phyloP scores from a whole-genome alignment of 2,329 filamentous ascomycete genomes.

The Scorias spongiosa region DNA sequence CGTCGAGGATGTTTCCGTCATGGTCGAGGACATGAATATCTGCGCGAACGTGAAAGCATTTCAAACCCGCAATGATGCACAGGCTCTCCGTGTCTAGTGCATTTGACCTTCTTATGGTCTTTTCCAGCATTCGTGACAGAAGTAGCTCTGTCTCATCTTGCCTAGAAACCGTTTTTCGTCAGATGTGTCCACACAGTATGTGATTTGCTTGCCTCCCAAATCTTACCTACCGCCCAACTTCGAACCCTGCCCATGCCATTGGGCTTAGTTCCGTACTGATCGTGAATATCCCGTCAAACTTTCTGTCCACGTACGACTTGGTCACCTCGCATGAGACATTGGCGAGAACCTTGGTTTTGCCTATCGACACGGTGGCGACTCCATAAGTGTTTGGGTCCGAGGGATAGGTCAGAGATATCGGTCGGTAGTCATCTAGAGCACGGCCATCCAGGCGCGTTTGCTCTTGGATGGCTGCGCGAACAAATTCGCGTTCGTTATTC shows the following conservation, averaged over 20 bases:
- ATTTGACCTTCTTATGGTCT: constrained; percentile 79
- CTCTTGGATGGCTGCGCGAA: constrained; percentile 67
- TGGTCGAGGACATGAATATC: constrained; percentile 85
- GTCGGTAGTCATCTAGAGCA: constrained; percentile 62
- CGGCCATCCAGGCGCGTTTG: constrained; percentile 75
- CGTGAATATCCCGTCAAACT: constrained; percentile 89
- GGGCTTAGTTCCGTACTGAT: constrained; percentile 84
- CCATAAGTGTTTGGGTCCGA: constrained; percentile 57
- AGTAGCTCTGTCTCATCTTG: constrained; percentile 50
- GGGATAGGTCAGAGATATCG: constrained; percentile 65
- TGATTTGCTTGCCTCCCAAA: not conserved
- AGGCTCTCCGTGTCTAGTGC: constrained; percentile 92
- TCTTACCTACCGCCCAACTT: constrained; percentile 51
- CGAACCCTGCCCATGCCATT: constrained; percentile 82
- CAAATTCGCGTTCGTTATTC: constrained; percentile 73
- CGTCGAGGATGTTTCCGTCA: constrained; percentile 81
- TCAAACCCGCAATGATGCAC: constrained; percentile 78
- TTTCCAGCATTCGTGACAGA: constrained; percentile 78
- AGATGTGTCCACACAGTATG: constrained; percentile 30
- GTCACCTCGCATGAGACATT: constrained; percentile 81
- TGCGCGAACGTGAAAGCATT: constrained; percentile 81
- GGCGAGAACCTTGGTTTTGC: constrained; percentile 79
- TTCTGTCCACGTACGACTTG: constrained; percentile 70
- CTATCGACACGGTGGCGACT: constrained; percentile 70
- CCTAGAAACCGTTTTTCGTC: constrained; percentile 6